Percentiles rank a stretch among this genome's conserved stretches.
Conservation (phyloP, 805 yeast species). For the Maudiozyma turicensis region DNA sequence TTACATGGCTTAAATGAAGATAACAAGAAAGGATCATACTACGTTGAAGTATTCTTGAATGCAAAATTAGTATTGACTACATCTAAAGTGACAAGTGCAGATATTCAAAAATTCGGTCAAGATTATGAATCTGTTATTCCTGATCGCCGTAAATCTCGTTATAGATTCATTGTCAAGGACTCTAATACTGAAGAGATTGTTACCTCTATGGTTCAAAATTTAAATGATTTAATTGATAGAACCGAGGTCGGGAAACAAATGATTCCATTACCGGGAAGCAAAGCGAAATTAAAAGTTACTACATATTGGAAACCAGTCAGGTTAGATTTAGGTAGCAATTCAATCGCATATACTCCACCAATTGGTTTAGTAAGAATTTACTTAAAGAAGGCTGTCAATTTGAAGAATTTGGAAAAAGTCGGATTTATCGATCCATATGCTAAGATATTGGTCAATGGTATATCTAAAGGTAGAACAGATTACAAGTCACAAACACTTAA, state of each 20-base stretch:
- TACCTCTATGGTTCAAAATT: conserved; percentile 49
- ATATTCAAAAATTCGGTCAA: conserved; percentile 58
- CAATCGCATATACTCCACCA: conserved; percentile 85
- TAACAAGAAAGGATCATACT: conserved; percentile 50
- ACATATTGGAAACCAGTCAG: conserved; percentile 84
- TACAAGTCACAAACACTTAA: conserved; percentile 54
- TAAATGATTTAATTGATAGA: conserved; percentile 64
- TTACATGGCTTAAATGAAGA: conserved; percentile 27
- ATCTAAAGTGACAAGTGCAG: conserved; percentile 37
- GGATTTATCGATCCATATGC: conserved; percentile 92
- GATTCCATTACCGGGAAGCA: conserved; percentile 60
- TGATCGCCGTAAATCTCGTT: conserved; percentile 61
- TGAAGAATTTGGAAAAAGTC: conserved; percentile 76
- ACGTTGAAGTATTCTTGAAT: conserved; percentile 61
- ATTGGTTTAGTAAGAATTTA: conserved; percentile 80
- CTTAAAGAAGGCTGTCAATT: conserved; percentile 58
- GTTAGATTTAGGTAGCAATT: conserved; percentile 53
- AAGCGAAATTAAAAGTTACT: conserved; percentile 61
- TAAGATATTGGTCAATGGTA: conserved; percentile 68
- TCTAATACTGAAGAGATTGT: conserved; percentile 45
- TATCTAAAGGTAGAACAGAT: conserved; percentile 67
- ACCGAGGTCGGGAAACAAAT: conserved; percentile 68
- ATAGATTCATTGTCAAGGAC: conserved; percentile 58
- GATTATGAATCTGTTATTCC: conserved; percentile 58
- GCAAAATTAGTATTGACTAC: conserved; percentile 53